phyloP scores from a whole-genome alignment of 495 filamentous ascomycete species.

The Lophiotrema nucula region DNA sequence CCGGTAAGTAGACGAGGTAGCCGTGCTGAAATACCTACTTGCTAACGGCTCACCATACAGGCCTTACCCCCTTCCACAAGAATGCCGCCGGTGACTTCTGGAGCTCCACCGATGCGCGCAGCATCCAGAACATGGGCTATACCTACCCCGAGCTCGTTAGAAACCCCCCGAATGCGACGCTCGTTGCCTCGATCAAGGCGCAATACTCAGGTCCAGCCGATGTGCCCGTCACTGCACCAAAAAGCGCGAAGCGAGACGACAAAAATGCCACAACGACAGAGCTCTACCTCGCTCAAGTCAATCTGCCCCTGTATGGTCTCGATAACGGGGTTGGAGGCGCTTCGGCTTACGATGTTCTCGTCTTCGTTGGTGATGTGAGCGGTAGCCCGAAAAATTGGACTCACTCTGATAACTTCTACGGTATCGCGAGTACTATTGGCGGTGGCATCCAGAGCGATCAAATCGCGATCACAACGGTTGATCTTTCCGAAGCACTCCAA shows the following conservation, averaged over 20 bases:
- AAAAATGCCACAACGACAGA: not conserved
- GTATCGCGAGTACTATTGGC: conserved; percentile 52
- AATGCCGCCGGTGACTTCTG: conserved; percentile 39
- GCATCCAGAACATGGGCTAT: conserved; percentile 50
- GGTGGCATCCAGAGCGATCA: conserved; percentile 37
- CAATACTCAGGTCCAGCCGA: conserved; percentile 11
- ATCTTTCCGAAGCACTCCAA: conserved; percentile 53
- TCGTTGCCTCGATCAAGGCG: conserved; percentile 6
- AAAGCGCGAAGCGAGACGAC: conserved; percentile 31
- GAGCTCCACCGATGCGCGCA: conserved; percentile 40
- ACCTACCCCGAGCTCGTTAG: conserved; percentile 57
- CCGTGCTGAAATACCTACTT: not conserved
- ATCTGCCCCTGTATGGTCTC: conserved; percentile 55
- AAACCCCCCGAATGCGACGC: conserved; percentile 11
- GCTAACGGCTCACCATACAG: conserved; percentile 16
- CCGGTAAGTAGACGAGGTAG: conserved; percentile 31
- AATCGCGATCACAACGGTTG: conserved; percentile 48
- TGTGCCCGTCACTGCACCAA: conserved; percentile 33
- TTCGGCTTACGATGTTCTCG: conserved; percentile 51
- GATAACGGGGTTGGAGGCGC: conserved; percentile 35
- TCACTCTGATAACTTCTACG: conserved; percentile 48
- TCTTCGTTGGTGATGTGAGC: conserved; percentile 55
- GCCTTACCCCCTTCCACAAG: conserved; percentile 47
- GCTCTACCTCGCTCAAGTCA: conserved; percentile 58
- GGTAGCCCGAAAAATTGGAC: conserved; percentile 47